Evolutionary conservation across 768 basidiomycete genomes (phyloP).

Genomic region (Goffeauzyma gilvescens): DNA sequence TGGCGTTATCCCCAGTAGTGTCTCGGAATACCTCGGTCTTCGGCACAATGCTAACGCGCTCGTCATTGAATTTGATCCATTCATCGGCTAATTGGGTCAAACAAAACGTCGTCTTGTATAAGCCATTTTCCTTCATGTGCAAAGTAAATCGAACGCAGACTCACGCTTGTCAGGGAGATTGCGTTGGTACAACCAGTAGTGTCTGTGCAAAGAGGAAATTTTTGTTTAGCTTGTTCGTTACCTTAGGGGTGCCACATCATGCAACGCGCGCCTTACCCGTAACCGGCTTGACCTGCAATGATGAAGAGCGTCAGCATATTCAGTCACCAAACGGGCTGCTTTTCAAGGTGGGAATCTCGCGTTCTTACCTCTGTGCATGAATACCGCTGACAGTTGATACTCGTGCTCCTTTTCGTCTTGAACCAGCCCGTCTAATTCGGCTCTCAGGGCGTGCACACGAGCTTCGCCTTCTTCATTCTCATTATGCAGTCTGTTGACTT

Average conservation of each 20-base stretch:
- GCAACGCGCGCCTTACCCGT: conserved; percentile 34
- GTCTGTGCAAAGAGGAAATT: conserved; percentile 23
- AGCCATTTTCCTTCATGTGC: too few relatives aligned
- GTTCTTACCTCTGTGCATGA: conserved; percentile 71
- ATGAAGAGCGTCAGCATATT: not conserved
- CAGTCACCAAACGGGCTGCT: not conserved
- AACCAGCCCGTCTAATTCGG: conserved; percentile 57
- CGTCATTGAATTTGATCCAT: conserved; percentile 97
- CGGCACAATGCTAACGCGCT: conserved; percentile 53
- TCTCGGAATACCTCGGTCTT: conserved; percentile 73
- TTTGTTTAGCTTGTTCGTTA: too few relatives aligned
- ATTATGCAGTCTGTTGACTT: too few relatives aligned
- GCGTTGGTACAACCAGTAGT: conserved; percentile 90
- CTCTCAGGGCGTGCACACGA: too few relatives aligned
- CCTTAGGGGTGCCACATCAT: not conserved
- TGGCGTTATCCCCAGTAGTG: conserved; percentile 39
- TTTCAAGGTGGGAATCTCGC: conserved; percentile 36
- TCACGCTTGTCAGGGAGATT: conserved; percentile 50
- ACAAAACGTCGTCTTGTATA: not conserved
- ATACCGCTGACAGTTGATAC: conserved; percentile 85
- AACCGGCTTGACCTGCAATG: conserved; percentile 19
- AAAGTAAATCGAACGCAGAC: too few relatives aligned
- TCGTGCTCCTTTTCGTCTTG: conserved; percentile 44
- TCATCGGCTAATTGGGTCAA: conserved; percentile 38
- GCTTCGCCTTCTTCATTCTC: too few relatives aligned